Base-by-base conservation (phyloP, 176 grass and related monocot genomes). In the Saccharum spontaneum region DNA sequence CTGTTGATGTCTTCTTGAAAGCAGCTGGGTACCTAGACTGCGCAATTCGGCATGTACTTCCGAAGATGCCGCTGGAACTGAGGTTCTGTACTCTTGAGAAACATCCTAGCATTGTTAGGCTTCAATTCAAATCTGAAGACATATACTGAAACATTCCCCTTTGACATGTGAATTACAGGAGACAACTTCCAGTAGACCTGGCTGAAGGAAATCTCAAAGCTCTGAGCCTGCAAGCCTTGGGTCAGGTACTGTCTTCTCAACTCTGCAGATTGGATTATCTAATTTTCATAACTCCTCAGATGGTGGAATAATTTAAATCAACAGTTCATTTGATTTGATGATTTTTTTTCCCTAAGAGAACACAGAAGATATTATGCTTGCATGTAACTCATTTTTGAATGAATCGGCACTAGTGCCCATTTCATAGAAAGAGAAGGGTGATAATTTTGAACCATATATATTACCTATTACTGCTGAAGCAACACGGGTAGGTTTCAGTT, bases 21-120 rank as follows among this genome's bases (percentile, higher is more conserved):
- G 93, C 97, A 76, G 88, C 97, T 84, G 97, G 97, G 11, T 96
- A 96, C 77, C 87, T 99, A 74, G 97, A 99, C 28, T 94, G 90
- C 16, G 86, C 93, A 59, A 89, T 94, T 68, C 86, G 75, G 52
- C 91, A 90, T 75, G 93, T 96, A 40, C 90, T 99, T 71, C 97
- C 97, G 31, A 88, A 92, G 57, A 92, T 99, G 64, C 52, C 84
- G 41, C 77, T 65, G 14, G 90, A 99, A 77, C 64, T 78, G 84
- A 96, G 97, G 97, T 99, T 30, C 48, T 37, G 3, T 66, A 74
- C 37, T 46, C 10, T 71, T 71, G 26, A 76, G 18, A 8, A 76
- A 36, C 23, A 76, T 38, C 37, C 3, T 38, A 11, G 55, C 66
- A 79, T 54, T 54, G 14, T 48, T 7, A 30, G 33, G 48, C 2